Percentiles rank a stretch among this genome's conserved stretches.
These are phyloP conservation scores for Gloeopeniophorella convolvens DNA, from an alignment of 768 basidiomycete species.

Conservation along the genomic window DNA sequence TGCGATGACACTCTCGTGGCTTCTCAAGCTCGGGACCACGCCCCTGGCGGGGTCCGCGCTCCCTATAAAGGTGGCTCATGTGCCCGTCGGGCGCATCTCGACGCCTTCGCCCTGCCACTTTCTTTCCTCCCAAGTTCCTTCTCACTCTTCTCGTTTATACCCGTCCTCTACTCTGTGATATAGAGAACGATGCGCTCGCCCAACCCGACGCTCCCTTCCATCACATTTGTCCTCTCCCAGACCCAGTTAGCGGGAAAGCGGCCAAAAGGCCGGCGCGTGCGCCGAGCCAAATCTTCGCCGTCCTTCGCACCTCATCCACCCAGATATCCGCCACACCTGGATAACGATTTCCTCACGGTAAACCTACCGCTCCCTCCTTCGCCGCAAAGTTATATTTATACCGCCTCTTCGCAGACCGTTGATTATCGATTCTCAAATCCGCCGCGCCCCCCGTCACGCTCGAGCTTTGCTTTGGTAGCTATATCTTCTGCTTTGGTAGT, in stretches of 20 bases:
- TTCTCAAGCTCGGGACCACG: too few relatives aligned
- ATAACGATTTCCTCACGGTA: slow-evolving; percentile 18
- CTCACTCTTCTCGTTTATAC: not conserved
- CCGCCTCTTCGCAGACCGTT: too few relatives aligned
- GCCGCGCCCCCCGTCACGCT: slow-evolving; percentile 14
- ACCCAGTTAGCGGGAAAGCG: not conserved
- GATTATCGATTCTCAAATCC: slow-evolving; percentile 15
- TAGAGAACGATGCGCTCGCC: slow-evolving; percentile 11
- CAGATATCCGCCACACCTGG: slow-evolving; percentile 18
- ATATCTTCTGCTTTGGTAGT: too few relatives aligned
- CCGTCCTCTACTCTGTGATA: not conserved
- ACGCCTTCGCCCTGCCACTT: not conserved
- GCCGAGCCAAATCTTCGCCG: too few relatives aligned
- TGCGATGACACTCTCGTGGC: not conserved
- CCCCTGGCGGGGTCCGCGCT: not conserved
- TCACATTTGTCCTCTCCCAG: slow-evolving; percentile 18
- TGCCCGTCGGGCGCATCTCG: not conserved
- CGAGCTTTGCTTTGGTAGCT: slow-evolving; percentile 20
- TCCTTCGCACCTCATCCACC: slow-evolving; percentile 15
- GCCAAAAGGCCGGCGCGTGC: not conserved
- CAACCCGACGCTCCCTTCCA: slow-evolving; percentile 19
- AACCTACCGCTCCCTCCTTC: not conserved
- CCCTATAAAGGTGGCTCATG: not conserved
- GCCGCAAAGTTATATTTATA: too few relatives aligned
- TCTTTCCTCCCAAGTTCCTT: not conserved